These are phyloP conservation scores for Boletus patriciae DNA, from an alignment of 768 basidiomycete genomes.

Conservation along the genomic window DNA sequence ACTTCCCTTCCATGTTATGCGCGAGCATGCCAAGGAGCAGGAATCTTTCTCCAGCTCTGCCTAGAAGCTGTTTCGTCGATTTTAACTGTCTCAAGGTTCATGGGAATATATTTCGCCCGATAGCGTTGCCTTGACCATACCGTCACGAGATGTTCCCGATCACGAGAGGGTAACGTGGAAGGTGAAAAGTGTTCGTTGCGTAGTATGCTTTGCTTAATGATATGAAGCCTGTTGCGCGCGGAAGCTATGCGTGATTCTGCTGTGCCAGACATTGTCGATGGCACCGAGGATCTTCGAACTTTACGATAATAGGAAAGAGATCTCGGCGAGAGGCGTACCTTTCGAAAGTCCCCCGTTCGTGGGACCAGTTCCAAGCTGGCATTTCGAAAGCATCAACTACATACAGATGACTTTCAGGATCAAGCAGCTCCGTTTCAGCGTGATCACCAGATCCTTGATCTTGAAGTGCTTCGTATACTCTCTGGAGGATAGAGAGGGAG, in stretches of 20 bases:
- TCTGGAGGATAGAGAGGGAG: conserved; percentile 58
- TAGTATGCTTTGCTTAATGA: conserved; percentile 90
- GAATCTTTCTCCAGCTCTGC: conserved; percentile 86
- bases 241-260: conserved; percentile 80
- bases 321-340: conserved; percentile 49
- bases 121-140: conserved; percentile 43
- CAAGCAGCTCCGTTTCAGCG: conserved; percentile 62
- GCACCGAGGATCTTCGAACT: conserved; percentile 41
- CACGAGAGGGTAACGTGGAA: conserved; percentile 86
- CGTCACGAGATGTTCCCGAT: conserved; percentile 85
- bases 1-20: conserved; percentile 84
- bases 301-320: conserved; percentile 7
- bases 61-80: conserved; percentile 94
- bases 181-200: conserved; percentile 98
- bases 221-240: conserved; percentile 80
- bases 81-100: conserved; percentile 57
- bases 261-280: conserved; percentile 75
- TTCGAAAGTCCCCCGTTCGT: conserved; percentile 83
- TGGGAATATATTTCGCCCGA: conserved; percentile 18
- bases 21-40: conserved; percentile 91
- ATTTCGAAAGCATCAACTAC: conserved; percentile 93
- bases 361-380: conserved; percentile 92
- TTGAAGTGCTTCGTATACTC: conserved; percentile 76
- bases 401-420: conserved; percentile 78
- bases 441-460: conserved; percentile 51